Evolutionary conservation across 306 rosid genomes (phyloP).

Genomic region (Cucurbita maxima): DNA sequence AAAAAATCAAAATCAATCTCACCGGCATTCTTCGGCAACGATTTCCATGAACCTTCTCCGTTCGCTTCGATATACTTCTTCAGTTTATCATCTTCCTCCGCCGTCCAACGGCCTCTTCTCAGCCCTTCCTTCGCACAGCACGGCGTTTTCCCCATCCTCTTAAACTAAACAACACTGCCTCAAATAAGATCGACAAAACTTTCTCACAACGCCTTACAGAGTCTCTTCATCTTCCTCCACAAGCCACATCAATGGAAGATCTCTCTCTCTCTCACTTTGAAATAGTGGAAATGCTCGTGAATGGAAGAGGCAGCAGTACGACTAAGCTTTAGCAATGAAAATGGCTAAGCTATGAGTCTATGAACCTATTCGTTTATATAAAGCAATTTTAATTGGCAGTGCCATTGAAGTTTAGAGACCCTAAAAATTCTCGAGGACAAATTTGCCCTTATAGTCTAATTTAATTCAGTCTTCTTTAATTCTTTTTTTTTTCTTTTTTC

Average conservation of each 20-base stretch:
- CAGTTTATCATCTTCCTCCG: slow-evolving; percentile 59
- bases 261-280: neutral
- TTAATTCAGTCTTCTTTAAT: too few relatives aligned
- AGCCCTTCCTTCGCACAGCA: slow-evolving; percentile 75
- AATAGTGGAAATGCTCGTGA: slow-evolving; percentile 1
- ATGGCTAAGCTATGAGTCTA: neutral
- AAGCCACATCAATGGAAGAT: neutral
- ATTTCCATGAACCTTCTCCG: slow-evolving; percentile 83
- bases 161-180: neutral
- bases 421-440: neutral
- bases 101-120: slow-evolving; percentile 82
- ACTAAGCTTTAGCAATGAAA: neutral
- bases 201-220: neutral
- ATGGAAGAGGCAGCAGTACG: neutral
- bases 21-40: slow-evolving; percentile 80
- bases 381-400: neutral
- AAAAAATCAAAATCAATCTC: slow-evolving; percentile 6
- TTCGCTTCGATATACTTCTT: slow-evolving; percentile 43
- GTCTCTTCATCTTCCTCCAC: neutral
- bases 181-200: neutral
- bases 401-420: neutral
- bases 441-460: neutral
- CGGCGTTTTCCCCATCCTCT: slow-evolving; percentile 62
- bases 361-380: neutral
- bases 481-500: too few relatives aligned